Evolutionary conservation across 2,329 filamentous ascomycete species (phyloP).

Genomic region (Ophiostoma montium): DNA sequence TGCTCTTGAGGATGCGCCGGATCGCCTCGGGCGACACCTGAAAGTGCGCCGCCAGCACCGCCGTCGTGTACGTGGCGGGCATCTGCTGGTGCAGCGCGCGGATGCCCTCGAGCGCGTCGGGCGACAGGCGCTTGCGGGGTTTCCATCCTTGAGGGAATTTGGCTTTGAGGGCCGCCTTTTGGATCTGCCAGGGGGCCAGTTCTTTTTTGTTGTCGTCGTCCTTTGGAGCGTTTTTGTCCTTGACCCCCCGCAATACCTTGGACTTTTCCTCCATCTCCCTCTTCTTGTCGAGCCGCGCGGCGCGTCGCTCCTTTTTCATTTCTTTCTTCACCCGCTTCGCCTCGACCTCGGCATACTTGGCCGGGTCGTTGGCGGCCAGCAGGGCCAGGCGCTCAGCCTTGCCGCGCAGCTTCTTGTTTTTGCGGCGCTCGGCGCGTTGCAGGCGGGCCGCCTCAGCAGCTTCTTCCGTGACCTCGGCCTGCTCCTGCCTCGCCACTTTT

Average conservation of each 20-base stretch:
- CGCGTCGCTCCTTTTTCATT: background rate
- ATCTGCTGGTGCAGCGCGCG: conserved; percentile 66
- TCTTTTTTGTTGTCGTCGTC: background rate
- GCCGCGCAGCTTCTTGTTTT: background rate
- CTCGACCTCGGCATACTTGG: background rate
- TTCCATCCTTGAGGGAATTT: conserved; percentile 78
- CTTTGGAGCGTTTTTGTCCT: background rate
- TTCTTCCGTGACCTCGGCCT: background rate
- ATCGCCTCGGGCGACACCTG: conserved; percentile 78
- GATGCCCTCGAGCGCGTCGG: conserved; percentile 84
- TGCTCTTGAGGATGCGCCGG: conserved; percentile 69
- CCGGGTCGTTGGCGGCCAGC: background rate
- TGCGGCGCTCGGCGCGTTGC: background rate
- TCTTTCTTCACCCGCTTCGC: background rate
- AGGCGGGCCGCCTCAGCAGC: background rate
- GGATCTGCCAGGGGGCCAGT: conserved; percentile 48
- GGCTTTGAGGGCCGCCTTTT: conserved; percentile 58
- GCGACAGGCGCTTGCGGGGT: conserved; percentile 75
- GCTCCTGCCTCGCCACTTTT: background rate
- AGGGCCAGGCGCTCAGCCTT: background rate
- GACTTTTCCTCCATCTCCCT: background rate
- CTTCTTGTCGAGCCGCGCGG: background rate
- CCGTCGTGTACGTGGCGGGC: conserved; percentile 62
- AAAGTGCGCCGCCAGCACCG: conserved; percentile 62
- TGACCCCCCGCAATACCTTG: background rate